A percentile compares a stretch with the other conserved stretches of the same genome.
Evolutionary conservation across 2,329 filamentous ascomycete genomes (phyloP).

Genomic region (Phaeophleospora eucalypticola): DNA sequence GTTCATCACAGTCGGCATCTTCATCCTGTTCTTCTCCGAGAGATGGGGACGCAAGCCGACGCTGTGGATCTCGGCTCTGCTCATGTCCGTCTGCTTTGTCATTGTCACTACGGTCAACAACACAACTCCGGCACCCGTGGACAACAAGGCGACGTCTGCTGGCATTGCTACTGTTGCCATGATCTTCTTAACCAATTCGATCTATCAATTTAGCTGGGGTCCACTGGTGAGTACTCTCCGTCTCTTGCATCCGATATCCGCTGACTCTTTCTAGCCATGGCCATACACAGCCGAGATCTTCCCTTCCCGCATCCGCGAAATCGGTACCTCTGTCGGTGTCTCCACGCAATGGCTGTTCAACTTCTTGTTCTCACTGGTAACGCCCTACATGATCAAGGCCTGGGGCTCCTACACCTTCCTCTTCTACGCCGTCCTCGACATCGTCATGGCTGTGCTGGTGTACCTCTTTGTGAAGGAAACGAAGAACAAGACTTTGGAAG

Average conservation of each 20-base stretch:
- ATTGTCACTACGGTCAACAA: constrained; percentile 34
- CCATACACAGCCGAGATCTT: constrained; percentile 49
- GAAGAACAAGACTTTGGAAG: constrained; percentile 33
- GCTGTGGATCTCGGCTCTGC: constrained; percentile 24
- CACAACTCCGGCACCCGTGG: constrained; percentile 24
- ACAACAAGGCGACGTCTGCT: constrained; percentile 30
- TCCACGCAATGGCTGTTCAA: constrained; percentile 51
- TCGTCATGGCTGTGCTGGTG: constrained; percentile 40
- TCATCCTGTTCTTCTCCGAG: constrained; percentile 51
- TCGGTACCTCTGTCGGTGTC: constrained; percentile 48
- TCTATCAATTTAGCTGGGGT: constrained; percentile 52
- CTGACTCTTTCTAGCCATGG: no score
- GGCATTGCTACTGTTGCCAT: constrained; percentile 52
- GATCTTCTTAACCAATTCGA: constrained; percentile 54
- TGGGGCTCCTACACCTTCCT: constrained; percentile 45
- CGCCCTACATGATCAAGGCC: constrained; percentile 50
- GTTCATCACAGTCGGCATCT: constrained; percentile 45
- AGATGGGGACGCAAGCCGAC: constrained; percentile 39
- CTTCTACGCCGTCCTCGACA: constrained; percentile 46
- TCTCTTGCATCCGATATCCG: no score
- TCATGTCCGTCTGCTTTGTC: constrained; percentile 37
- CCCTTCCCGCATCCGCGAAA: constrained; percentile 48
- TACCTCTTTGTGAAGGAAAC: constrained; percentile 39
- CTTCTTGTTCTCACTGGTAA: constrained; percentile 48
- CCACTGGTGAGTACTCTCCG: no score